These are phyloP conservation scores for Aphanomyces invadans DNA, from an alignment of 352 stramenopile species.

Conservation along the genomic window DNA sequence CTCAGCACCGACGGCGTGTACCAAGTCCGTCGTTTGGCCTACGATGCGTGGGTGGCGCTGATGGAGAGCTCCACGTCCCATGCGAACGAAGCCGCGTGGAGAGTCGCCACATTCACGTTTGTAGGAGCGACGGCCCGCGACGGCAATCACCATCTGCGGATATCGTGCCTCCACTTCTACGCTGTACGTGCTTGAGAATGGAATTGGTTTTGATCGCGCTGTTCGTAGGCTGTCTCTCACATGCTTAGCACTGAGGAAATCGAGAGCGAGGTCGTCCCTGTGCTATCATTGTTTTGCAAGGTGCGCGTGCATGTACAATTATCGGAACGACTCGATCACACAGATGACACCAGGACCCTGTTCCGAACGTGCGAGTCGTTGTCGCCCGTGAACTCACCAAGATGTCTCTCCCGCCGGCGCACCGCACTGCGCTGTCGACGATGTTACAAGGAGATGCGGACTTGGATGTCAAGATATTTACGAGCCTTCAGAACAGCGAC, in stretches of 20 bases:
- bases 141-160: constrained; percentile 17
- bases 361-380: constrained; percentile 15
- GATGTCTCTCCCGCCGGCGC: neutral
- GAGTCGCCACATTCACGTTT: neutral
- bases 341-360: neutral
- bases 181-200: constrained; percentile 1
- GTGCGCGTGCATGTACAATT: neutral
- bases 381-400: constrained; percentile 16
- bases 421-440: neutral
- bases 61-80: neutral
- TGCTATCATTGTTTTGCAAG: neutral
- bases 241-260: neutral
- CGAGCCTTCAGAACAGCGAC: too few relatives aligned
- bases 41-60: neutral
- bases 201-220: neutral
- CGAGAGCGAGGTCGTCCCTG: neutral
- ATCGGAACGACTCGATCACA: neutral
- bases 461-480: constrained; percentile 14
- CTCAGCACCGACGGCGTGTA: constrained; percentile 9
- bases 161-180: constrained; percentile 3
- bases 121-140: neutral
- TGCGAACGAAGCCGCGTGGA: neutral
- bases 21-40: constrained; percentile 19
- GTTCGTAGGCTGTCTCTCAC: neutral
- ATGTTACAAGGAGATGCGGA: constrained; percentile 2